Evolutionary conservation across 331 rosid species (phyloP), one percentile per base, ranked within the genome.

Genomic region (Cydonia oblonga): DNA sequence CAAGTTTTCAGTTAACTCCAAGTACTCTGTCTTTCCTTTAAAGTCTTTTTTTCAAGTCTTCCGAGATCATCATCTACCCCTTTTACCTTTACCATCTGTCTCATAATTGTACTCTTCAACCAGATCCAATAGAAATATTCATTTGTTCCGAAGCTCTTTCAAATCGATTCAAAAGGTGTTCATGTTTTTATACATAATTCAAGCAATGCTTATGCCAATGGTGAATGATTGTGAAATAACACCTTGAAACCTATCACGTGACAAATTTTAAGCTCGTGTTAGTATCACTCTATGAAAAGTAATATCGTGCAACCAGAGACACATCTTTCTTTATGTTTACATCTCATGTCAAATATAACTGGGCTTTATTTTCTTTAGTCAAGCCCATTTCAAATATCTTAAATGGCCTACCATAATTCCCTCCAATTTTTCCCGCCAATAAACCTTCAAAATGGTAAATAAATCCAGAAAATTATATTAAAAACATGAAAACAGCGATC

Each of bases 351-450:
- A n/a, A n/a, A n/a, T n/a, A n/a, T n/a, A n/a, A n/a, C n/a, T n/a
- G 46, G 67, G 67, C 25, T 25, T 30, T 30, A 16, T 4, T 10
- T 63, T 63, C 24, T 9, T 16, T 16, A 7, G 22, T 63, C 16
- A 19, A 32, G 44, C 68, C 68, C 68, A 19, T n/a, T 32, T 63
- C 0, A 63, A 63, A 30, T 19, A 63, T 10, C 18, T 13, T 49
- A 62, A n/a, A 61, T 29, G 16, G 25, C 24, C 7, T 9, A 8
- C 1, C 2, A 0, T 19, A 30, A 9, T 64, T 64, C 51, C 68
- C 51, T 33, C 68, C 68, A 32, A 24, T 33, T n/a, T 4, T 64
- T 33, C 68, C 51, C 68, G 80, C 80, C 75, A 76, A 61, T 2
- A 59, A 61, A 33, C 2, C 33, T n/a, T 8, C 5, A 44, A 56